Base-by-base conservation (phyloP, 768 basidiomycete genomes). In the Imleria badia region DNA sequence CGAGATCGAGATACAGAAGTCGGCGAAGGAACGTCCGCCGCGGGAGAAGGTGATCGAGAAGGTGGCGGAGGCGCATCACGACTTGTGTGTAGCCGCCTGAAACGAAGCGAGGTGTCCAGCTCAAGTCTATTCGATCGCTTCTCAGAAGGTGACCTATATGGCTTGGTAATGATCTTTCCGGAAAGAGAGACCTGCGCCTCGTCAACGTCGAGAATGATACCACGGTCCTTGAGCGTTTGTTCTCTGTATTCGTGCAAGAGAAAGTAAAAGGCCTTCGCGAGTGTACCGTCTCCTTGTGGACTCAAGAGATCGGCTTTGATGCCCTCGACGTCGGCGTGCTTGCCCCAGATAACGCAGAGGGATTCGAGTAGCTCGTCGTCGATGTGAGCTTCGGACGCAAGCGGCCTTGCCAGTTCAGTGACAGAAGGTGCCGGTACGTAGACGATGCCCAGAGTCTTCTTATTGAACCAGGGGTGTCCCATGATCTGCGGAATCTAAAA, bases 211-310 rank as follows among this genome's bases (percentile, higher is more conserved):
- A 74, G 69, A 48, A 78, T 71, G 47, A 75, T 78, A n/a, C 77
- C 79, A 62, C 81, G 76, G 43, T 83, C 79, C 63, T 81, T 75
- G 62, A 84, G 72, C 1, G 75, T 74, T 51, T 81, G 83, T 61
- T 91, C 86, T 54, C 89, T 82, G 63, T 92, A 89, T 69, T 81
- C 81, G 38, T 82, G 76, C 19, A 96, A 80, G 35, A 96, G 80
- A 66, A 87, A 92, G 66, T 94, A 96, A 70, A 94, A 94, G 0
- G 89, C 90, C 67, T 95, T 95, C 11, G 91, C 88, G 55, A 91
- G 81, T 10, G 82, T 81, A 13, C 88, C 89, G 48, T 81, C 75
- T 19, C 86, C 89, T 17, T 80, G 77, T 12, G 87, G 84, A 29
- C 86, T 81, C 58, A 89, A 81, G 7, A 92, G 75, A 62, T 91